Evolutionary conservation across 2,329 filamentous ascomycete genomes (phyloP), one percentile per base, ranked within the genome.

Genomic region (Penicillium sp.): DNA sequence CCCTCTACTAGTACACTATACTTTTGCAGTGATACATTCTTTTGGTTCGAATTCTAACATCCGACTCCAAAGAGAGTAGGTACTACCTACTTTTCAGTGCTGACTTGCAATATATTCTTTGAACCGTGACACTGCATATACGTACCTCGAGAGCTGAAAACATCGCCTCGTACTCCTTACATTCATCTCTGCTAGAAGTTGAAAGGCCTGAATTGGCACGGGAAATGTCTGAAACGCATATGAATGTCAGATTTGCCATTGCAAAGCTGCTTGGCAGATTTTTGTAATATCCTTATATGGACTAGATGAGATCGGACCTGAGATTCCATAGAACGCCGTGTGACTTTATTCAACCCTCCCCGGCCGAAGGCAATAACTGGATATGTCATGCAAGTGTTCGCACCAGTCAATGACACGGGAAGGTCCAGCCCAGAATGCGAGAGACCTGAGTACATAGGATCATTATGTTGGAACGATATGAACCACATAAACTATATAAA

Each of bases 21-120:
- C 22, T 26, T 26, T 16, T 43, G 37, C 18, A 50, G 40, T 52
- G 53, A 44, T 46, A 47, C 49, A 50, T 31, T 40, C 20, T 37
- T 51, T 24, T 50, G 31, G 61, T 61, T 58, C 29, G n/a, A 7
- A 60, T 61, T 51, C 34, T 31, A 61, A 58, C 47, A 5, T 52
- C 49, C 46, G 56, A 55, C 26, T 22, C 16, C 45, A 31, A 48
- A 18, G 26, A 38, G 24, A 46, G n/a, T 18, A 48, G 18, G 43
- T 32, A 40, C 34, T 22, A 24, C n/a, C 32, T 53, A 22, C 29
- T 16, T 48, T 31, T 50, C 22, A 43, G 34, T 42, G 29, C 20
- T 40, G 51, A 54, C 31, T 35, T 18, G 20, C 20, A 34, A 35
- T 43, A 43, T 50, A 24, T 29, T 43, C 37, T 26, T 24, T 9